Percentiles rank a stretch among this genome's conserved stretches.
Evolutionary conservation across 2,329 filamentous ascomycete genomes (phyloP).

Genomic region (Epichloe gansuensis): DNA sequence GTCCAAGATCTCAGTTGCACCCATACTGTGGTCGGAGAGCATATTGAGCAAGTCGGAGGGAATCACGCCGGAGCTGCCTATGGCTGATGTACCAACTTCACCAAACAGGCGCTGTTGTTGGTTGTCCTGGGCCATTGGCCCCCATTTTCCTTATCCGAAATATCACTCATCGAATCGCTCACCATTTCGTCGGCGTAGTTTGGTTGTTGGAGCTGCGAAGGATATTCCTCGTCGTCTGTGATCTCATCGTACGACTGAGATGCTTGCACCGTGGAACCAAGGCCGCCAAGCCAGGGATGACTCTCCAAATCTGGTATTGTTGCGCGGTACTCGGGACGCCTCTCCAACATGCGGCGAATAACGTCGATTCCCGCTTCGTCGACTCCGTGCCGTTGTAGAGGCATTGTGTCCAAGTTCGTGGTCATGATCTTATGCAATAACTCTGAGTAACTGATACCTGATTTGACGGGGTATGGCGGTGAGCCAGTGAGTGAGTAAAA

Average conservation of each 20-base stretch:
- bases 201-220: slow-evolving; percentile 42
- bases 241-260: slow-evolving; percentile 48
- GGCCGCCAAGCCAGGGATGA: slow-evolving; percentile 58
- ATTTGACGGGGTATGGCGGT: slow-evolving; percentile 71
- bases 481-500: slow-evolving; percentile 72
- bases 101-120: slow-evolving; percentile 37
- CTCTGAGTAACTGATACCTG: slow-evolving; percentile 63
- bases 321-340: slow-evolving; percentile 66
- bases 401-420: slow-evolving; percentile 51
- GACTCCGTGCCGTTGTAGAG: slow-evolving; percentile 46
- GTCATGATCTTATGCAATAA: slow-evolving; percentile 84
- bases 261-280: slow-evolving; percentile 17
- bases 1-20: slow-evolving; percentile 30
- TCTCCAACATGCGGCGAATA: slow-evolving; percentile 65
- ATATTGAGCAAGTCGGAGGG: slow-evolving; percentile 37
- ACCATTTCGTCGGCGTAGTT: slow-evolving; percentile 26
- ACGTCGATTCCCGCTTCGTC: slow-evolving; percentile 63
- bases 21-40: slow-evolving; percentile 27
- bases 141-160: slow-evolving; percentile 72
- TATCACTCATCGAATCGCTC: slow-evolving; percentile 41
- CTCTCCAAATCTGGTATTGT: slow-evolving; percentile 57
- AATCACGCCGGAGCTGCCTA: slow-evolving; percentile 41
- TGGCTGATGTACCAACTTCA: slow-evolving; percentile 40
- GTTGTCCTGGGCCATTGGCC: slow-evolving; percentile 46
- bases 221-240: slow-evolving; percentile 44